phyloP scores from a whole-genome alignment of 1,139 yeast genomes.

The Blastobotrys buckinghamii region DNA sequence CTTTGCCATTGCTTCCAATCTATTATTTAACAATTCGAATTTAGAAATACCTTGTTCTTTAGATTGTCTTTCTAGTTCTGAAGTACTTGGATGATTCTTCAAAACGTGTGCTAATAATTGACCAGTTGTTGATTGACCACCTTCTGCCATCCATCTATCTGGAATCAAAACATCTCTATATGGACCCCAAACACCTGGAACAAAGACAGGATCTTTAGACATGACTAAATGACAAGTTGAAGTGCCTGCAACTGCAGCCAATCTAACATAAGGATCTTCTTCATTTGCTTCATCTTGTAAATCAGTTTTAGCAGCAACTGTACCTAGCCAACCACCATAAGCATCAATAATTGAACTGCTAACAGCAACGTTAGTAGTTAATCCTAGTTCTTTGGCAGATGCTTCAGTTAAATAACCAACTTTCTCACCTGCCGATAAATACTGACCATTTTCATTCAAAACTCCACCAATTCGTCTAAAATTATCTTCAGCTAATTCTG shows the following conservation, averaged over 20 bases:
- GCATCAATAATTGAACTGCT: conserved; percentile 98
- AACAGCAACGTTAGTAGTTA: conserved; percentile 72
- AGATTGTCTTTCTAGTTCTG: conserved; percentile 56
- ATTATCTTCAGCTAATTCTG: conserved; percentile 70
- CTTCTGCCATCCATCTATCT: conserved; percentile 95
- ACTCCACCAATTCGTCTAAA: conserved; percentile 81
- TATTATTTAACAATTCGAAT: conserved; percentile 75
- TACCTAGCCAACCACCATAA: conserved; percentile 98
- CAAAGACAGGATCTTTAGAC: conserved; percentile 81
- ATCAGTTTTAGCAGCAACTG: conserved; percentile 79
- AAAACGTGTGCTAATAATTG: conserved; percentile 88
- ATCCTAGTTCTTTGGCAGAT: conserved; percentile 82
- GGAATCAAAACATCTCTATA: conserved; percentile 87
- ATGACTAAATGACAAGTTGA: conserved; percentile 93
- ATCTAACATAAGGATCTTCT: conserved; percentile 61
- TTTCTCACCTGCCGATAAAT: conserved; percentile 80
- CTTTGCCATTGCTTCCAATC: conserved; percentile 60
- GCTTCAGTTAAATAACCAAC: conserved; percentile 63
- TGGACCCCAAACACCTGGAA: conserved; percentile 98
- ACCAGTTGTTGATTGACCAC: conserved; percentile 97
- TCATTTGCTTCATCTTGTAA: conserved; percentile 37
- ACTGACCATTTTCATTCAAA: conserved; percentile 61
- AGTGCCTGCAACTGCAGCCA: conserved; percentile 98
- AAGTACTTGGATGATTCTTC: conserved; percentile 81
- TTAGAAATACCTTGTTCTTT: conserved; percentile 63